A percentile compares a stretch with the other conserved stretches of the same genome.
Conservation (phyloP, 352 stramenopile genomes). For the Phytophthora megakarya region DNA sequence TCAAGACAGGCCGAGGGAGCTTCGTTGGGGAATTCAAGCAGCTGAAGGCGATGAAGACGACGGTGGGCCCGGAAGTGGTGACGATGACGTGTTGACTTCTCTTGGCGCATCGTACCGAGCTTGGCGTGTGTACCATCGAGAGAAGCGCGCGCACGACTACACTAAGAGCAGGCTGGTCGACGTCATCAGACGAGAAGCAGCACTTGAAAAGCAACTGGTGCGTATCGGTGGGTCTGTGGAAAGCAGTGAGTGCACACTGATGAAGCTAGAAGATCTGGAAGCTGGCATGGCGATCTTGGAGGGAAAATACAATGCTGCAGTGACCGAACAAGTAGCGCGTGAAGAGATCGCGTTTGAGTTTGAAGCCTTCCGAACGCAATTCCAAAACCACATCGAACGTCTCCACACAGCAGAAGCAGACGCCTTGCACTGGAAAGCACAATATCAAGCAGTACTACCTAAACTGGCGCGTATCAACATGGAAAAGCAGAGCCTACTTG, state of each 20-base stretch:
- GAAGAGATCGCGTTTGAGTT: conserved; percentile 11
- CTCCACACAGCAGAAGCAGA: conserved; percentile 24
- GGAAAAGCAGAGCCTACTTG: conserved; percentile 22
- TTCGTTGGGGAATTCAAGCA: neutral
- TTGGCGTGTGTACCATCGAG: conserved; percentile 34
- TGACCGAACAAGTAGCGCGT: neutral
- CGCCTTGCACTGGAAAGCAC: conserved; percentile 21
- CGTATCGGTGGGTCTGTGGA: conserved; percentile 20
- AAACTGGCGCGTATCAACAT: conserved; percentile 17
- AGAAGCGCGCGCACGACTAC: conserved; percentile 42
- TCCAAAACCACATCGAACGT: conserved; percentile 6
- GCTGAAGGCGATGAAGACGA: conserved; percentile 14
- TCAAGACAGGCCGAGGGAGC: conserved; percentile 21
- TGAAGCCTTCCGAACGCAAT: conserved; percentile 11
- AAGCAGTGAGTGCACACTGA: conserved; percentile 30
- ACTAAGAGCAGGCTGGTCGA: conserved; percentile 38
- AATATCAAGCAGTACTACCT: conserved; percentile 20
- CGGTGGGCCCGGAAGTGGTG: conserved; percentile 29
- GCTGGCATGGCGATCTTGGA: conserved; percentile 7
- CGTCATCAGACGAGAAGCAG: conserved; percentile 27
- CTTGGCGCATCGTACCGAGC: conserved; percentile 35
- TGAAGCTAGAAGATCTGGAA: conserved; percentile 37
- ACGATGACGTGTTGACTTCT: conserved; percentile 41
- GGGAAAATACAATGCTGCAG: neutral
- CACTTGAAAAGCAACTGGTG: conserved; percentile 23